Evolutionary conservation across 108 stramenopile species (phyloP).

Genomic region (Fistulifera pelliculosa): DNA sequence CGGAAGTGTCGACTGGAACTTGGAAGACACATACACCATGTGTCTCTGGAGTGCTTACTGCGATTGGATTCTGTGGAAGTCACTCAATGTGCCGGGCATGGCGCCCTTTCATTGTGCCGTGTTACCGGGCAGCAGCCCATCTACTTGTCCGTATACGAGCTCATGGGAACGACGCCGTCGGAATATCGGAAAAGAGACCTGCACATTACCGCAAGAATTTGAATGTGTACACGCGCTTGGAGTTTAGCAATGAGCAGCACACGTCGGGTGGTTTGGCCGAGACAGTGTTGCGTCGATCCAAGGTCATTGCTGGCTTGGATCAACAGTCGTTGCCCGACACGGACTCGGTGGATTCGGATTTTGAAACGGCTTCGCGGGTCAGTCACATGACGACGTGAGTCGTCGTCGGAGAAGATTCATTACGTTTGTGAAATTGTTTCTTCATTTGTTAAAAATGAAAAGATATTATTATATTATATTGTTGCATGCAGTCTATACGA

Average conservation of each 20-base stretch:
- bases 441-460: too few relatives aligned
- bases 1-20: constrained; percentile 42
- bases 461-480: too few relatives aligned
- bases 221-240: constrained; percentile 26
- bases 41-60: constrained; percentile 41
- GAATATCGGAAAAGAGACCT: constrained; percentile 31
- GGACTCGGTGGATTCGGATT: constrained; percentile 10
- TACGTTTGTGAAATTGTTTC: too few relatives aligned
- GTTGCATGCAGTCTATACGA: too few relatives aligned
- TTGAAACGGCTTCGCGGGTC: constrained; percentile 5
- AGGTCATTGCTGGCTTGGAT: neutral
- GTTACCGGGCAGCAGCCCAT: constrained; percentile 50
- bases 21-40: constrained; percentile 62
- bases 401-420: too few relatives aligned
- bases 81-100: constrained; percentile 49
- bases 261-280: constrained; percentile 26
- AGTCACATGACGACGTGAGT: too few relatives aligned
- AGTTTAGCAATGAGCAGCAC: constrained; percentile 24
- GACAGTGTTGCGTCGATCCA: neutral
- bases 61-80: constrained; percentile 52
- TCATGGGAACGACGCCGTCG: constrained; percentile 15
- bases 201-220: constrained; percentile 31
- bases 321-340: constrained; percentile 10
- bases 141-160: constrained; percentile 45
- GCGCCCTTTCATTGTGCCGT: constrained; percentile 35